Percentiles rank a stretch among this genome's conserved stretches.
These are phyloP conservation scores for Xylogone sp. DNA, from an alignment of 2,329 filamentous ascomycete genomes.

Conservation along the genomic window DNA sequence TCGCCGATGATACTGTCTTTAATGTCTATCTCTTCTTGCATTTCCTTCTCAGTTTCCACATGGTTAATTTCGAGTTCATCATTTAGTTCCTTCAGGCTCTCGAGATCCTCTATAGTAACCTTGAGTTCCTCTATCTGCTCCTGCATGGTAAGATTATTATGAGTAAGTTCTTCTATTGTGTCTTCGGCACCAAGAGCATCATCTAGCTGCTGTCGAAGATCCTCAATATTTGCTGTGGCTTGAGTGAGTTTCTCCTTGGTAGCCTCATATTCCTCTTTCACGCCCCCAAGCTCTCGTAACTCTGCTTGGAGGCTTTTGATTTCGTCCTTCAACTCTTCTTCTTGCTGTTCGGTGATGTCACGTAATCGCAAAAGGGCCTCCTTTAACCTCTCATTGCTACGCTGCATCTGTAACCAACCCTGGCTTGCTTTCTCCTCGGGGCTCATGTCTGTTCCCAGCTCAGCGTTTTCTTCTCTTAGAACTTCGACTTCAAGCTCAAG, in stretches of 20 bases:
- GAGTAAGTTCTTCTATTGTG: constrained; percentile 88
- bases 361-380: constrained; percentile 81
- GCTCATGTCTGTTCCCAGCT: constrained; percentile 79
- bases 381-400: constrained; percentile 80
- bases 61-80: constrained; percentile 94
- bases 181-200: constrained; percentile 84
- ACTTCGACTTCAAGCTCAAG: constrained; percentile 85
- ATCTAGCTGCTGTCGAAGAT: constrained; percentile 87
- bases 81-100: constrained; percentile 85
- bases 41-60: constrained; percentile 86
- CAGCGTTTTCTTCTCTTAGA: constrained; percentile 79
- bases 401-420: constrained; percentile 88
- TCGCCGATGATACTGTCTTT: constrained; percentile 83
- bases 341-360: constrained; percentile 82
- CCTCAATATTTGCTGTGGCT: constrained; percentile 72
- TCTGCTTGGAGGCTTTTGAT: constrained; percentile 72
- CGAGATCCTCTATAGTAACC: constrained; percentile 78
- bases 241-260: constrained; percentile 70
- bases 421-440: constrained; percentile 82
- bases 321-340: constrained; percentile 72
- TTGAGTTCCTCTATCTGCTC: constrained; percentile 82
- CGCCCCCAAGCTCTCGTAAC: constrained; percentile 59
- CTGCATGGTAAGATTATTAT: constrained; percentile 78
- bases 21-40: constrained; percentile 90
- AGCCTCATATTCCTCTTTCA: constrained; percentile 67